Evolutionary conservation across 2,329 filamentous ascomycete genomes (phyloP).

Genomic region (Monosporascus cannonballus): DNA sequence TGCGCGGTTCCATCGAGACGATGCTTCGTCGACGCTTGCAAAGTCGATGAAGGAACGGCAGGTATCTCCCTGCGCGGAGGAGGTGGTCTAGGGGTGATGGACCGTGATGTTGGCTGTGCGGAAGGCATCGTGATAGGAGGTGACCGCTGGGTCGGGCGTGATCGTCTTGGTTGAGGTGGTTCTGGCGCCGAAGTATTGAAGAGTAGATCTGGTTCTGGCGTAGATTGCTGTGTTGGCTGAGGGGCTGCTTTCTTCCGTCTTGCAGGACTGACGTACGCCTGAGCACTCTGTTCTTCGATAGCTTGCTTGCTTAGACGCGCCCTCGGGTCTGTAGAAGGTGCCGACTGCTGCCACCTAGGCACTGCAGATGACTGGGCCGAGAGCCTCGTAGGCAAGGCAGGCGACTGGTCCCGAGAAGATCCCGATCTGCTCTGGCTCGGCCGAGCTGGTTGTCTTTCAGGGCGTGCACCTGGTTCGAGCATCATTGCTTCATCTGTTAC

Average conservation of each 20-base stretch:
- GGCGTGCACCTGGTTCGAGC: slow-evolving; percentile 61
- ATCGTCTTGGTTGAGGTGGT: slow-evolving; percentile 13
- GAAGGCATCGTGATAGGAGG: slow-evolving; percentile 31
- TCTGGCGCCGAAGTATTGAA: slow-evolving; percentile 40
- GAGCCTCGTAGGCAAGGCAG: slow-evolving; percentile 37
- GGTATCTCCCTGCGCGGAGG: slow-evolving; percentile 52
- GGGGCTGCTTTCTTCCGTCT: slow-evolving; percentile 65
- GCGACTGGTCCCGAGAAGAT: slow-evolving; percentile 42
- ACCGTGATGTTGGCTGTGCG: slow-evolving; percentile 34
- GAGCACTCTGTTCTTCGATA: slow-evolving; percentile 71
- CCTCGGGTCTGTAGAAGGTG: slow-evolving; percentile 40
- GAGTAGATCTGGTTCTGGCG: slow-evolving; percentile 58
- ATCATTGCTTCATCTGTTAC: slow-evolving; percentile 72
- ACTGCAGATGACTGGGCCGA: slow-evolving; percentile 36
- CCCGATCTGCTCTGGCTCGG: slow-evolving; percentile 18
- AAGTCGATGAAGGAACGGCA: slow-evolving; percentile 57
- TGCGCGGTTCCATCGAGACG: slow-evolving; percentile 77
- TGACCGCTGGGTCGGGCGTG: slow-evolving; percentile 24
- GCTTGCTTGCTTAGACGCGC: slow-evolving; percentile 65
- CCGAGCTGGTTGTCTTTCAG: slow-evolving; percentile 37
- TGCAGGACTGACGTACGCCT: slow-evolving; percentile 83
- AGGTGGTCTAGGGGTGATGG: slow-evolving; percentile 40
- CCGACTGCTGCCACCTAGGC: slow-evolving; percentile 54
- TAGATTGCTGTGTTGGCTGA: slow-evolving; percentile 36
- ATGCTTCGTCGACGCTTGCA: slow-evolving; percentile 71